These are phyloP conservation scores for Leptoxyphium fumago DNA, from an alignment of 2,329 filamentous ascomycete genomes.

Conservation along the genomic window DNA sequence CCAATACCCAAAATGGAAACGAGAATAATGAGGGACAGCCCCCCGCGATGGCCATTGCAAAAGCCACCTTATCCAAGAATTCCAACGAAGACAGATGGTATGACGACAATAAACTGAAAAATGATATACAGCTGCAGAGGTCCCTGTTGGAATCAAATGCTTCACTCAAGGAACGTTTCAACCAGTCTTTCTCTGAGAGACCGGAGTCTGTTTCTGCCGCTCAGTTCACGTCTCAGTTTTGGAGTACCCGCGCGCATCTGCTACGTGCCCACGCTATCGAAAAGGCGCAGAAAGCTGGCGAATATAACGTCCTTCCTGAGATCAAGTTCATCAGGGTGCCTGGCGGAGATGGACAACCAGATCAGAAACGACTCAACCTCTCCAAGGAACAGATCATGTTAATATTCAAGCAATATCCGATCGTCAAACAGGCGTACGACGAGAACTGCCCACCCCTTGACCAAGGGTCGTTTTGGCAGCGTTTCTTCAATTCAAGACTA, in stretches of 20 bases:
- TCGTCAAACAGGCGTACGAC: constrained; percentile 82
- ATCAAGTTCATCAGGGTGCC: constrained; percentile 44
- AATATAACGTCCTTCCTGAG: constrained; percentile 85
- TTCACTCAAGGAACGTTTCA: constrained; percentile 63
- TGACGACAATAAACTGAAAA: constrained; percentile 63
- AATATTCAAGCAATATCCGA: constrained; percentile 83
- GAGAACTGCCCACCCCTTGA: constrained; percentile 59
- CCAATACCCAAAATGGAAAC: constrained; percentile 9
- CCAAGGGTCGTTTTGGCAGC: constrained; percentile 77
- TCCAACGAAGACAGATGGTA: constrained; percentile 49
- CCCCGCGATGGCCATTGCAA: constrained; percentile 64
- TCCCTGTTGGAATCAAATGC: constrained; percentile 73
- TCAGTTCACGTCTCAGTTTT: constrained; percentile 85
- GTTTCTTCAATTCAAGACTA: constrained; percentile 82
- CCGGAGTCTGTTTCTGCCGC: constrained; percentile 66
- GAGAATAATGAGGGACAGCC: constrained; percentile 30
- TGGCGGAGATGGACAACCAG: constrained; percentile 42
- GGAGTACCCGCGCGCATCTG: constrained; percentile 75
- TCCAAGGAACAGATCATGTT: constrained; percentile 84
- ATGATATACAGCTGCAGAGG: constrained; percentile 70
- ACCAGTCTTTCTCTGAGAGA: constrained; percentile 69
- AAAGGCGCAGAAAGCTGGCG: constrained; percentile 67
- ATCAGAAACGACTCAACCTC: constrained; percentile 65
- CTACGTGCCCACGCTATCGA: constrained; percentile 86
- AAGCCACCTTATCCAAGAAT: constrained; percentile 40